These are phyloP conservation scores for Pichia occidentalis DNA, from an alignment of 805 yeast genomes.

Conservation along the genomic window DNA sequence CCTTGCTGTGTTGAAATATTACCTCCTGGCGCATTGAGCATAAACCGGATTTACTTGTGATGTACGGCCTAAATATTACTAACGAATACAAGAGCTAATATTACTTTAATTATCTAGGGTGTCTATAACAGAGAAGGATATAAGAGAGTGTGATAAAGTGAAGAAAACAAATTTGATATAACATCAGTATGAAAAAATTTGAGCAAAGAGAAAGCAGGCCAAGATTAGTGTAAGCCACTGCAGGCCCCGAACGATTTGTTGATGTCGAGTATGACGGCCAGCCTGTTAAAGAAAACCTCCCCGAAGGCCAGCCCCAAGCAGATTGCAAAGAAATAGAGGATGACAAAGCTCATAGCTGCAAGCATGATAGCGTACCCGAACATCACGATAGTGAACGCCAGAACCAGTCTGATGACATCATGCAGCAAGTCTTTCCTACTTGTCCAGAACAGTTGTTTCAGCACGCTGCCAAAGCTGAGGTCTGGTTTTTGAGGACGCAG, in stretches of 20 bases:
- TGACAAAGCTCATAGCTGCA: constrained; percentile 66
- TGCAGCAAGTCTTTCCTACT: constrained; percentile 34
- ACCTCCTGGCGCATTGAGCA: no score
- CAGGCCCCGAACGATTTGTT: constrained; percentile 31
- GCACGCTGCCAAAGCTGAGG: constrained; percentile 7
- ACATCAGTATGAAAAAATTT: background rate
- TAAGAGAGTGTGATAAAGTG: background rate
- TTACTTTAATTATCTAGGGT: no score
- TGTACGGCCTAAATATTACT: no score
- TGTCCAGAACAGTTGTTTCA: constrained; percentile 30
- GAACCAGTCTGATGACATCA: constrained; percentile 48
- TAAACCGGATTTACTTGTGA: no score
- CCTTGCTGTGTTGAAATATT: no score
- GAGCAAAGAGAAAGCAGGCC: background rate
- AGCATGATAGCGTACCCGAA: constrained; percentile 70
- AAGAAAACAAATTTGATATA: background rate
- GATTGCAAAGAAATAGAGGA: constrained; percentile 67
- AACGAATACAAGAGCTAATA: no score
- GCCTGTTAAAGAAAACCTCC: constrained; percentile 61
- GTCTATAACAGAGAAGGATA: no score
- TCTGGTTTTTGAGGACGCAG: constrained; percentile 9
- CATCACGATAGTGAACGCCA: constrained; percentile 58
- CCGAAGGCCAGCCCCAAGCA: constrained; percentile 64
- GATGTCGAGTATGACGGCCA: constrained; percentile 35
- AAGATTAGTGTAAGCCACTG: constrained; percentile 22